Conservation (phyloP, 768 basidiomycete species). For the Tricholomella constricta region DNA sequence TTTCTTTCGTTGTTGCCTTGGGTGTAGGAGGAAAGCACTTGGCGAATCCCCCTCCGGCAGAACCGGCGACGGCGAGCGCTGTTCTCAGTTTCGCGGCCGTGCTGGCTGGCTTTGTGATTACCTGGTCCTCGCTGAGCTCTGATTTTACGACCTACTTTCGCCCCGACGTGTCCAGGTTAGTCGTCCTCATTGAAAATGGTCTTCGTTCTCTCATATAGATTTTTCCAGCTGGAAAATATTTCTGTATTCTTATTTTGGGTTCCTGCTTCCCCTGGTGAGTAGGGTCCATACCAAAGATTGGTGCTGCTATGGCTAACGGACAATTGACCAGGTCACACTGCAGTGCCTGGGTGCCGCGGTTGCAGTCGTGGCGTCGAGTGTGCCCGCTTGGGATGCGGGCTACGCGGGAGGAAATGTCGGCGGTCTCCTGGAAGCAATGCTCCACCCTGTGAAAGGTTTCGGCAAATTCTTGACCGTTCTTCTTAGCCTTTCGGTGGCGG, state of each 20-base stretch:
- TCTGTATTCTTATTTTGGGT: slow-evolving; percentile 67
- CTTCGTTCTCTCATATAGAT: neutral
- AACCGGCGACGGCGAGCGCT: slow-evolving; percentile 53
- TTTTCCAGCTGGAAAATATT: slow-evolving; percentile 62
- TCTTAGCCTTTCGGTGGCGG: slow-evolving; percentile 78
- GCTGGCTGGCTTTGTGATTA: slow-evolving; percentile 73
- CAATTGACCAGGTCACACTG: slow-evolving; percentile 38
- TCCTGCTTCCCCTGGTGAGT: slow-evolving; percentile 58
- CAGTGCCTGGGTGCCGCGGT: slow-evolving; percentile 65
- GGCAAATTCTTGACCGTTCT: slow-evolving; percentile 82
- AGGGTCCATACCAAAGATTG: neutral
- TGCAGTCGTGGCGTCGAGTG: slow-evolving; percentile 51
- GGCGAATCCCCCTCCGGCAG: slow-evolving; percentile 43
- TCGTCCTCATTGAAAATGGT: neutral
- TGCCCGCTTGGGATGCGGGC: slow-evolving; percentile 62
- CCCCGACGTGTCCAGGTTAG: slow-evolving; percentile 58
- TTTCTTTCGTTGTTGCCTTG: slow-evolving; percentile 69
- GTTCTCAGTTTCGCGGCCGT: slow-evolving; percentile 70
- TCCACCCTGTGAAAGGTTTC: slow-evolving; percentile 69
- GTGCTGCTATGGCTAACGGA: neutral
- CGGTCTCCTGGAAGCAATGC: slow-evolving; percentile 70
- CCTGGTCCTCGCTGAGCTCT: slow-evolving; percentile 60
- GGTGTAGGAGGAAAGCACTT: slow-evolving; percentile 78
- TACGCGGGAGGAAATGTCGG: slow-evolving; percentile 65
- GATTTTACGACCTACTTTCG: slow-evolving; percentile 78